These are phyloP conservation scores for Avena insularis DNA, from an alignment of 176 grass and related monocot genomes.

Conservation along the genomic window DNA sequence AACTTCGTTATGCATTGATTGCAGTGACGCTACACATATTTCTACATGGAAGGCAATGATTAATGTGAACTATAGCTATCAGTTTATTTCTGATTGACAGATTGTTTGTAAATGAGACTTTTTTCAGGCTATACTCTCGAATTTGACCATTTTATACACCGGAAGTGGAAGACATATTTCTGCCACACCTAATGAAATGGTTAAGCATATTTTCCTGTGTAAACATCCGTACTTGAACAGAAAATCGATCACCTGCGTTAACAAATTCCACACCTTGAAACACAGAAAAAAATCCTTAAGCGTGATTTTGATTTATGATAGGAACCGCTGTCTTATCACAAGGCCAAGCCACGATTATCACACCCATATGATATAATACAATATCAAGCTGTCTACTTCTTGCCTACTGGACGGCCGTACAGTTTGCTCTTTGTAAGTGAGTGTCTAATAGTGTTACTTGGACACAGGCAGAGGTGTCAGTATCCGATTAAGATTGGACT, in stretches of 20 bases:
- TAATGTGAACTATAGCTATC: background rate
- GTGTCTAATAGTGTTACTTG: background rate
- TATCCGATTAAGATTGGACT: background rate
- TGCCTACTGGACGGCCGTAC: background rate
- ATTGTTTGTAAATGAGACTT: background rate
- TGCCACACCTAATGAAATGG: background rate
- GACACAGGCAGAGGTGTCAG: background rate
- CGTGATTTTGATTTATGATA: background rate
- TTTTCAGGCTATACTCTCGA: background rate
- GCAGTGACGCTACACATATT: background rate
- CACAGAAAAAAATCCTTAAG: background rate
- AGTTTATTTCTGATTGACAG: background rate
- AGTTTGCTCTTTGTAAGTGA: background rate
- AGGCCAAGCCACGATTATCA: constrained; percentile 2
- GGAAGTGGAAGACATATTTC: background rate
- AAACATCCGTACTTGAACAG: background rate
- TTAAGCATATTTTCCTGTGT: background rate
- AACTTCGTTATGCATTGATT: background rate
- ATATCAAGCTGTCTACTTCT: constrained; percentile 8
- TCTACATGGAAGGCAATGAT: background rate
- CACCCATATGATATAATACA: constrained; percentile 7
- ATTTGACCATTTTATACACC: background rate
- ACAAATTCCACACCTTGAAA: background rate
- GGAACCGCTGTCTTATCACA: background rate
- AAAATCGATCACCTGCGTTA: background rate